A percentile compares a stretch with the other conserved stretches of the same genome.
Evolutionary conservation across 1,139 yeast species (phyloP).

Genomic region (Blastobotrys illinoisensis): DNA sequence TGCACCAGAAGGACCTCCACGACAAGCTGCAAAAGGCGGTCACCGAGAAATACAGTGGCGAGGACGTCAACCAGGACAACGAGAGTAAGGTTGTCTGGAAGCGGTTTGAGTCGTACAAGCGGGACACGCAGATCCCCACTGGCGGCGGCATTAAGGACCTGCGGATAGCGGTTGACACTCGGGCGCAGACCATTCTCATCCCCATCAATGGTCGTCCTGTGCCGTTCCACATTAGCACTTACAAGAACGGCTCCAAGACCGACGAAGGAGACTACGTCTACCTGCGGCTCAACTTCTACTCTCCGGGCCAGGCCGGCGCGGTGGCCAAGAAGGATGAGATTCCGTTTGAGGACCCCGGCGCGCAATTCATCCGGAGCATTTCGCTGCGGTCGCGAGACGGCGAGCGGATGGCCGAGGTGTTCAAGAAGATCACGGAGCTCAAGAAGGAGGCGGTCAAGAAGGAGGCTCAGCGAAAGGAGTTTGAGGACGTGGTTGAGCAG

Average conservation of each 20-base stretch:
- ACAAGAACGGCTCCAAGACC: constrained; percentile 89
- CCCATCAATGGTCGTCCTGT: constrained; percentile 97
- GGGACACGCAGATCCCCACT: constrained; percentile 86
- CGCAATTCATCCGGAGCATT: constrained; percentile 79
- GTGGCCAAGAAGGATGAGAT: constrained; percentile 67
- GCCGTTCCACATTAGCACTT: constrained; percentile 92
- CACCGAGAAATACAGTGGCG: constrained; percentile 31
- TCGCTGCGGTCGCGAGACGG: constrained; percentile 87
- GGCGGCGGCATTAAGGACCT: constrained; percentile 62
- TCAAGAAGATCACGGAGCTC: constrained; percentile 84
- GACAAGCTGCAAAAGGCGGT: constrained; percentile 86
- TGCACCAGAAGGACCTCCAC: constrained; percentile 76
- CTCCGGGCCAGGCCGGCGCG: constrained; percentile 76
- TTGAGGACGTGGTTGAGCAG: constrained; percentile 93
- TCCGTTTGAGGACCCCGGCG: constrained; percentile 89
- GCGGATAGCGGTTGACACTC: constrained; percentile 80
- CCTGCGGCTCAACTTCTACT: constrained; percentile 82
- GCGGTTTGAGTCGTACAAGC: constrained; percentile 86
- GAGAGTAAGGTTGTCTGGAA: constrained; percentile 75
- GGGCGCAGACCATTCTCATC: constrained; percentile 79
- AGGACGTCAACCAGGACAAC: constrained; percentile 52
- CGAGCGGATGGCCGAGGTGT: constrained; percentile 86
- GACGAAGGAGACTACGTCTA: constrained; percentile 96
- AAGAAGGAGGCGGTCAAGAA: constrained; percentile 88
- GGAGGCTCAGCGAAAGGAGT: constrained; percentile 83